A percentile compares a stretch with the other conserved stretches of the same genome.
phyloP scores from a whole-genome alignment of 108 stramenopile genomes.

The Conticribra weissflogii region DNA sequence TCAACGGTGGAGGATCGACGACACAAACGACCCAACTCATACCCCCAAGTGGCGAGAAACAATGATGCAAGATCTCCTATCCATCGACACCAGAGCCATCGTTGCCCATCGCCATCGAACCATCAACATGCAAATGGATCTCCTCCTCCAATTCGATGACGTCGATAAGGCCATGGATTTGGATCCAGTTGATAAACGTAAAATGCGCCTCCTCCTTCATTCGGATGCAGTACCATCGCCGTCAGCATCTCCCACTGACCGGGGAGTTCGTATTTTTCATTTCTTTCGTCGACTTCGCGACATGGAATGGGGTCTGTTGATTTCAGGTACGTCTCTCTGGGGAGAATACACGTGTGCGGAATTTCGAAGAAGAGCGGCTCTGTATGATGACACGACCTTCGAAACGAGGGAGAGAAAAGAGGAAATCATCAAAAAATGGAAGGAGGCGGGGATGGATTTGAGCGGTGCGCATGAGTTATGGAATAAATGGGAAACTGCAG shows the following conservation, averaged over 20 bases:
- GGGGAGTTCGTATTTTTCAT: background rate
- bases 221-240: background rate
- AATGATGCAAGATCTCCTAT: constrained; percentile 9
- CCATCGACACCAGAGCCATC: constrained; percentile 7
- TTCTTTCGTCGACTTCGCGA: constrained; percentile 16
- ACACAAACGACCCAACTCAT: too few species aligned
- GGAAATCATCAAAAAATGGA: constrained; percentile 25
- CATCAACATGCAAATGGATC: background rate
- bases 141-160: background rate
- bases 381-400: constrained; percentile 24
- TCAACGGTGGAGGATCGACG: background rate
- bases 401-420: constrained; percentile 18
- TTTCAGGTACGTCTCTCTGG: background rate
- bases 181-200: background rate
- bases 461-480: constrained; percentile 27
- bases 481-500: constrained; percentile 14
- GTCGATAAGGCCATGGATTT: constrained; percentile 2
- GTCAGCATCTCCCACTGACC: too few species aligned
- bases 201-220: background rate
- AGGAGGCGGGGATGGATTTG: constrained; percentile 28
- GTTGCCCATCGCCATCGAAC: constrained; percentile 7
- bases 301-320: constrained; percentile 17
- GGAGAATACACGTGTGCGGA: constrained; percentile 28
- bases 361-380: constrained; percentile 24
- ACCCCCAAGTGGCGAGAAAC: too few species aligned